A percentile compares a stretch with the other conserved stretches of the same genome.
These are phyloP conservation scores for Vitis riparia DNA, from an alignment of 164 flowering plant species.

Conservation along the genomic window DNA sequence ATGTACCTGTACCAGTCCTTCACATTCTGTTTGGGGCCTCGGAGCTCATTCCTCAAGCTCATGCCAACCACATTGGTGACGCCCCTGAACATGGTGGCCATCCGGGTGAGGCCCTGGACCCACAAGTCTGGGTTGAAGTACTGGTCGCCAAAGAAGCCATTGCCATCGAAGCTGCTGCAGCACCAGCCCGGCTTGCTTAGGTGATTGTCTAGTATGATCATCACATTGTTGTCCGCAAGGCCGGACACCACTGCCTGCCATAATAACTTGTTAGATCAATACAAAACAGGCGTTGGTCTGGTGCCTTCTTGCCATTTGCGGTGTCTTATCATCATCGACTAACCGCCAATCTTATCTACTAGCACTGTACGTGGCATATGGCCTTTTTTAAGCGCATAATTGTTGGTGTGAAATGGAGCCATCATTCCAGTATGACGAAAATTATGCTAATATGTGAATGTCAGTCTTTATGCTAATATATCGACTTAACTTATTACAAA, in stretches of 20 bases:
- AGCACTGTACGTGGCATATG: too few species aligned
- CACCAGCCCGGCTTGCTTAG: conserved; percentile 90
- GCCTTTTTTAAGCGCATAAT: too few species aligned
- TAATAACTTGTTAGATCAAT: background rate
- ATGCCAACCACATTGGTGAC: conserved; percentile 64
- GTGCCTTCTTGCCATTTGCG: too few species aligned
- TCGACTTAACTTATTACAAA: too few species aligned
- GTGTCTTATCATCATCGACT: too few species aligned
- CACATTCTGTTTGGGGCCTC: conserved; percentile 69
- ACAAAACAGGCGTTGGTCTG: background rate
- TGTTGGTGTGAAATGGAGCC: too few species aligned
- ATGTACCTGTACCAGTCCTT: conserved; percentile 83
- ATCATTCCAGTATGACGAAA: too few species aligned
- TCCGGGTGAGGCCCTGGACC: conserved; percentile 59
- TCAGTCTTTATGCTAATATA: too few species aligned
- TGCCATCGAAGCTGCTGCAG: conserved; percentile 69
- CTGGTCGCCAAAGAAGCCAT: conserved; percentile 84
- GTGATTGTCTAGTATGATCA: conserved; percentile 90
- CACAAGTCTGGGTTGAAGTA: conserved; percentile 69
- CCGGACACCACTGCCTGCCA: conserved; percentile 67
- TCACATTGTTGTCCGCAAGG: conserved; percentile 57
- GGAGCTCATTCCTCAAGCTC: conserved; percentile 92
- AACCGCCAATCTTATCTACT: too few species aligned
- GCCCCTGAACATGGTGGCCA: conserved; percentile 66
- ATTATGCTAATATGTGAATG: too few species aligned